These are phyloP conservation scores for Monascus purpureus DNA, from an alignment of 495 filamentous ascomycete genomes.

Conservation along the genomic window DNA sequence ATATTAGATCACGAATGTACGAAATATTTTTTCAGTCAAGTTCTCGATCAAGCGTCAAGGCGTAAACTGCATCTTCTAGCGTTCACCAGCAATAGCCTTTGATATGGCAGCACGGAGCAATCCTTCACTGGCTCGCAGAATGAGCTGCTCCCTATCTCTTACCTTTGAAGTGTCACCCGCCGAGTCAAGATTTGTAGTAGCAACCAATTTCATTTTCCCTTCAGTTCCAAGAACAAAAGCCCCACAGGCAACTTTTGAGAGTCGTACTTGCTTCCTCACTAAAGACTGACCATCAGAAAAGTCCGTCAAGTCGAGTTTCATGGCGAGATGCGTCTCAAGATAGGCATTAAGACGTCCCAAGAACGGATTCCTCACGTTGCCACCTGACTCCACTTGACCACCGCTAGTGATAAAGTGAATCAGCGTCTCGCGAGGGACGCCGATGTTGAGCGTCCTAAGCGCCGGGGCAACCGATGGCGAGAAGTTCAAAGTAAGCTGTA, in stretches of 20 bases:
- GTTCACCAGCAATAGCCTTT: no score
- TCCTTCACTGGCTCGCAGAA: constrained; percentile 13
- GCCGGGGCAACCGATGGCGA: constrained; percentile 22
- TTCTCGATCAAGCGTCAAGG: no score
- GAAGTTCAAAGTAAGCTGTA: constrained; percentile 29
- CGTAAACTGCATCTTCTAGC: no score
- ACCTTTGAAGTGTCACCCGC: constrained; percentile 4
- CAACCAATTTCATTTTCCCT: constrained; percentile 38
- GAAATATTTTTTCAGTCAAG: no score
- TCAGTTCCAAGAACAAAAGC: constrained; percentile 40
- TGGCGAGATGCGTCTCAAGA: constrained; percentile 31
- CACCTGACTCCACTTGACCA: background rate
- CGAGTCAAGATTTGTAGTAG: constrained; percentile 10
- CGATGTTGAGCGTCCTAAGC: constrained; percentile 34
- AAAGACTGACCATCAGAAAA: constrained; percentile 4
- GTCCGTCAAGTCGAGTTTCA: constrained; percentile 29
- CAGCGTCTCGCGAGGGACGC: constrained; percentile 23
- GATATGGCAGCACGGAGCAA: constrained; percentile 16
- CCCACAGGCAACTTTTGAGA: constrained; percentile 38
- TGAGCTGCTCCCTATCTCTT: constrained; percentile 2
- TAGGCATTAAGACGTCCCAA: constrained; percentile 28
- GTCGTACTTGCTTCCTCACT: constrained; percentile 22
- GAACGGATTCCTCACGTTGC: constrained; percentile 9
- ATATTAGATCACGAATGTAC: no score
- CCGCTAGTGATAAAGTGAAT: constrained; percentile 14